Conservation (phyloP, 2,329 filamentous ascomycete species). For the Beauveria australis region DNA sequence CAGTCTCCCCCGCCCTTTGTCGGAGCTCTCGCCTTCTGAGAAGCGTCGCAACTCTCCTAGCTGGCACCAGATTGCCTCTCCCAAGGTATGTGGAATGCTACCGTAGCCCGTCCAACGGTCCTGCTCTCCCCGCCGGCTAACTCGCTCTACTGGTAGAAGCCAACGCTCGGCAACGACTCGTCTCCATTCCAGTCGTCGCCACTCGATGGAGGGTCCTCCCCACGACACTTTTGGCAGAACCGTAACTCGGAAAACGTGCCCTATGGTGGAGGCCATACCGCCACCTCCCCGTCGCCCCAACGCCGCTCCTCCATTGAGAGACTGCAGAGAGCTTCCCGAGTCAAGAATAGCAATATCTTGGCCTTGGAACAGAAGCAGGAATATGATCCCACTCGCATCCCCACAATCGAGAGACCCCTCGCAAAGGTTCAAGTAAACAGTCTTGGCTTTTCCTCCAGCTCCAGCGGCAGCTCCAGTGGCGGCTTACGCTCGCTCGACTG, state of each 20-base stretch:
- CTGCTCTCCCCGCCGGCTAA: background rate
- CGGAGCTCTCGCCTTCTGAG: slow-evolving; percentile 81
- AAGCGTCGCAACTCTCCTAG: slow-evolving; percentile 86
- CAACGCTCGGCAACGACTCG: slow-evolving; percentile 61
- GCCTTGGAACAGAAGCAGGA: slow-evolving; percentile 86
- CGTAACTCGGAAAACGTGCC: slow-evolving; percentile 70
- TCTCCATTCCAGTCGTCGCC: slow-evolving; percentile 84
- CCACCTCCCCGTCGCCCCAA: slow-evolving; percentile 59
- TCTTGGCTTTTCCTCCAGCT: slow-evolving; percentile 47
- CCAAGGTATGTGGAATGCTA: slow-evolving; percentile 26
- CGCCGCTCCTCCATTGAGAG: slow-evolving; percentile 91
- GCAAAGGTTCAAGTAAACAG: slow-evolving; percentile 68
- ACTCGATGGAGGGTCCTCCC: slow-evolving; percentile 59
- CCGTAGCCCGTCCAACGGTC: slow-evolving; percentile 5
- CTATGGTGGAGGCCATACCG: slow-evolving; percentile 41
- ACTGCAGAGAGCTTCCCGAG: slow-evolving; percentile 85
- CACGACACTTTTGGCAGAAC: slow-evolving; percentile 87
- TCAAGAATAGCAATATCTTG: slow-evolving; percentile 97
- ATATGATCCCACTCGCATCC: slow-evolving; percentile 75
- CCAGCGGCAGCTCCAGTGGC: slow-evolving; percentile 29
- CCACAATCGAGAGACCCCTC: slow-evolving; percentile 73
- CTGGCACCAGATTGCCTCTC: slow-evolving; percentile 49
- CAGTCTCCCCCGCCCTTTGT: slow-evolving; percentile 64
- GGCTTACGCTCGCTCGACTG: slow-evolving; percentile 40
- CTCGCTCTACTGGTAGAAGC: slow-evolving; percentile 42